Base-by-base conservation (phyloP, 805 yeast genomes). In the Lipomyces japonicus region DNA sequence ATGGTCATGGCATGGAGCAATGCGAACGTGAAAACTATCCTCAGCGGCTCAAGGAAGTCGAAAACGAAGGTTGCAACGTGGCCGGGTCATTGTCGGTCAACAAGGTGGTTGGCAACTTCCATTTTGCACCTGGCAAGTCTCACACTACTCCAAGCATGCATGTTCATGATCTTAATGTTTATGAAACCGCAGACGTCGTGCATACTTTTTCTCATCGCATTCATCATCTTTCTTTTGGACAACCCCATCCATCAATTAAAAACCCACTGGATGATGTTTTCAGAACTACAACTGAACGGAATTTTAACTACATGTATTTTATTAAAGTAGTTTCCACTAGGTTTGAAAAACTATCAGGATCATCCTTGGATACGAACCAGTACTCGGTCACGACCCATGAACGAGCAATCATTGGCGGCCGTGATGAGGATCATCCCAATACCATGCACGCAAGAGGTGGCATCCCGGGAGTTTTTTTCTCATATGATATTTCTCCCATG, bases 71-170 rank as follows among this genome's bases (percentile, higher is more conserved):
- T 24, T 93, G 98, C 69, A 77, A 95, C 57, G 75, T 93, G 36
- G 75, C 77, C 55, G 98, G 98, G 26, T 73, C 77, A 21, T 83
- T 95, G 4, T 72, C 79, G 59, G 79, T 93, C 63, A 86, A 86
- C 68, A 80, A 95, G 69, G 84, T 93, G 39, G 82, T 84, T 21
- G 98, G 98, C 42, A 85, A 87, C 63, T 70, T 93, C 56, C 97
- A 93, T 71, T 89, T 93, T 75, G 96, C 97, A 1, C 97, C 98
- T 3, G 98, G 98, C 36, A 80, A 84, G 23, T 81, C 95, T 1
- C 75, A 74, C 61, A 77, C 82, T 35, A 68, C 70, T 7, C 80
- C 79, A 16, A 75, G 76, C 44, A 58, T 51, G 42, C 98, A 93
- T 66, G 75, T 79, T 51, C 98, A 93, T 70, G 98, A 93, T 64